These are phyloP conservation scores for Hortiboletus campestris DNA, from an alignment of 768 basidiomycete genomes.

Conservation along the genomic window DNA sequence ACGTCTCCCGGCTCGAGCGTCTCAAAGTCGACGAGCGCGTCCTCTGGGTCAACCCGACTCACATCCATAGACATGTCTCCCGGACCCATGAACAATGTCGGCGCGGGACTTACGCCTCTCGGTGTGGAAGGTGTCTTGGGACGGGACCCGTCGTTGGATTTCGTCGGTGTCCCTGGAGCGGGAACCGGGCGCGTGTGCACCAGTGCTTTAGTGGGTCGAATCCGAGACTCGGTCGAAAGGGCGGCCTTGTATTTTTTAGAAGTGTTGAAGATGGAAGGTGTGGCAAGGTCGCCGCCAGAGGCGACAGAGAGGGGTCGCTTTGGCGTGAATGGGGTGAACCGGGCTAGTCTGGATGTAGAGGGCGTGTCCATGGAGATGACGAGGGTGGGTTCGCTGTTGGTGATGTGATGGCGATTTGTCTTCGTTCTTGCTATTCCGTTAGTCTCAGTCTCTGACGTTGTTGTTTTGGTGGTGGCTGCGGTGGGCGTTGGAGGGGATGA, in stretches of 20 bases:
- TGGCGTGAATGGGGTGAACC: conserved; percentile 52
- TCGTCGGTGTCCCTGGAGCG: conserved; percentile 56
- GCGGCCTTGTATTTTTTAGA: conserved; percentile 69
- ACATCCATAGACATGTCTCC: conserved; percentile 70
- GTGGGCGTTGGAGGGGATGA: neutral
- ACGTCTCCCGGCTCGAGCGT: conserved; percentile 68
- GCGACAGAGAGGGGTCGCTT: conserved; percentile 45
- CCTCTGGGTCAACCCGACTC: conserved; percentile 70
- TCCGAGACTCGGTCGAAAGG: conserved; percentile 46
- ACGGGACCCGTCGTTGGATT: conserved; percentile 36
- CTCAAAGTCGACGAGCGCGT: conserved; percentile 72
- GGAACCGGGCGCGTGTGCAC: conserved; percentile 36
- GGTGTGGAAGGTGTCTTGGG: conserved; percentile 58
- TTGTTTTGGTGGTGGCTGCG: neutral
- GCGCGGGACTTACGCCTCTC: conserved; percentile 47
- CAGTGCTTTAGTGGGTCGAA: conserved; percentile 31
- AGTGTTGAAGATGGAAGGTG: conserved; percentile 39
- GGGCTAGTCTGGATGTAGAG: conserved; percentile 37
- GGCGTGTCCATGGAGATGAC: conserved; percentile 16
- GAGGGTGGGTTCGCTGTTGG: neutral
- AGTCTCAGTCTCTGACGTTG: neutral
- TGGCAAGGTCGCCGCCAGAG: conserved; percentile 35
- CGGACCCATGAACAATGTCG: conserved; percentile 38
- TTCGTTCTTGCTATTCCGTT: neutral
- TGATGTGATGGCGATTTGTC: neutral